phyloP scores from a whole-genome alignment of 176 grass and related monocot species.

The Miscanthus lutarioriparius region DNA sequence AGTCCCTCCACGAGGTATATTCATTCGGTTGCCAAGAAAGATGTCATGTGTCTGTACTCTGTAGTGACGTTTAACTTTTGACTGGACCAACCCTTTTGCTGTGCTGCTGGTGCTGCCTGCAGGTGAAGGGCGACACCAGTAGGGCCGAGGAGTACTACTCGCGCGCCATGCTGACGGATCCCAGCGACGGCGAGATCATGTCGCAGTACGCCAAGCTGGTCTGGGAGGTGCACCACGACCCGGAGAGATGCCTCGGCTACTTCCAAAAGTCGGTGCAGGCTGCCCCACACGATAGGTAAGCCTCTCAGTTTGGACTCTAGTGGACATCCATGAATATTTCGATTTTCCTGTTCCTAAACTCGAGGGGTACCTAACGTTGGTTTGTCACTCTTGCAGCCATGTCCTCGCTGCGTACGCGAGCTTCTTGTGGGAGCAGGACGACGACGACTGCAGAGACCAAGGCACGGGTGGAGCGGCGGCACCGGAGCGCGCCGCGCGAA shows the following conservation, averaged over 20 bases:
- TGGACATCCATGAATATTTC: no score
- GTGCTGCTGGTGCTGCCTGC: not conserved
- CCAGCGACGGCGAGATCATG: slow-evolving; percentile 79
- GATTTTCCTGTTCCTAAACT: not conserved
- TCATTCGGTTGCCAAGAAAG: not conserved
- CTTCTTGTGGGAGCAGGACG: slow-evolving; percentile 76
- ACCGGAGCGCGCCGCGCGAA: not conserved
- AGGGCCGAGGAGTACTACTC: slow-evolving; percentile 96
- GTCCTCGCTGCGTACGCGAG: slow-evolving; percentile 81
- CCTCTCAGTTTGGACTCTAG: no score
- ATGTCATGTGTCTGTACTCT: not conserved
- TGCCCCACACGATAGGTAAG: slow-evolving; percentile 53
- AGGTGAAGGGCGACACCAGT: slow-evolving; percentile 62
- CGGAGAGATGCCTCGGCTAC: slow-evolving; percentile 64
- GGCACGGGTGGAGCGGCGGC: not conserved
- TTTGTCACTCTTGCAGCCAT: slow-evolving; percentile 37
- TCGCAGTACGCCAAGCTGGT: slow-evolving; percentile 87
- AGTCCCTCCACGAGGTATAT: slow-evolving; percentile 79
- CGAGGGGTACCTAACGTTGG: not conserved
- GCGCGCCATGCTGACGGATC: slow-evolving; percentile 79
- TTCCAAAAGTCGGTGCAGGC: slow-evolving; percentile 75
- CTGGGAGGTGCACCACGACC: slow-evolving; percentile 68
- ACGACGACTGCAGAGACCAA: slow-evolving; percentile 22
- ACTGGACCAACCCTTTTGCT: not conserved
- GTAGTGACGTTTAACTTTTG: not conserved